Percentiles rank a stretch among this genome's conserved stretches.
These are phyloP conservation scores for Phaeosphaeriaceae sp. DNA, from an alignment of 2,329 filamentous ascomycete species.

Conservation along the genomic window DNA sequence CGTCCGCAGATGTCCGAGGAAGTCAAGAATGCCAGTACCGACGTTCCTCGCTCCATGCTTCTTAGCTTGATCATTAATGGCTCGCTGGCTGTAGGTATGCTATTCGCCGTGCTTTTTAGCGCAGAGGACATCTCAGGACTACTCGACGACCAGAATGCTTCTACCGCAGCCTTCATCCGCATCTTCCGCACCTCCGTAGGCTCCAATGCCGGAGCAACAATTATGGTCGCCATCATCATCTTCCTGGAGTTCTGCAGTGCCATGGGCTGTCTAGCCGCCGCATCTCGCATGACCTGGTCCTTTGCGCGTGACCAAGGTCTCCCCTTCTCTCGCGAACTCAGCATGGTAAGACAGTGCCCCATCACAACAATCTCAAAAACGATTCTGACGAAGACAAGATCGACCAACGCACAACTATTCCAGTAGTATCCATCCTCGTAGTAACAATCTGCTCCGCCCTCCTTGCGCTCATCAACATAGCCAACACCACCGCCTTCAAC, in stretches of 20 bases:
- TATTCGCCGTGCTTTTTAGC: constrained; percentile 52
- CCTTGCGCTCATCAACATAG: constrained; percentile 61
- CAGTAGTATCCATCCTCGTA: constrained; percentile 56
- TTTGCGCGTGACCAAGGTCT: constrained; percentile 54
- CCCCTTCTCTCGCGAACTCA: constrained; percentile 44
- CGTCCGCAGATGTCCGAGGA: constrained; percentile 47
- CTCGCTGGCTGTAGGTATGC: constrained; percentile 49
- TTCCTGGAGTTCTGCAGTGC: constrained; percentile 51
- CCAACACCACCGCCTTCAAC: constrained; percentile 50
- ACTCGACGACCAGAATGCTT: constrained; percentile 19
- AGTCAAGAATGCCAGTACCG: constrained; percentile 45
- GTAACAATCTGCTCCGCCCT: constrained; percentile 54
- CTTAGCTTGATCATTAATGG: constrained; percentile 52
- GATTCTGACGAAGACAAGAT: constrained; percentile 30
- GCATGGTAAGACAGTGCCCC: constrained; percentile 28
- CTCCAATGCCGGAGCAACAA: constrained; percentile 51
- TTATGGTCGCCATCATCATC: constrained; percentile 56
- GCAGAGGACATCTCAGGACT: constrained; percentile 38
- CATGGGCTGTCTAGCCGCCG: constrained; percentile 51
- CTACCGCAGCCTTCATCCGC: constrained; percentile 57
- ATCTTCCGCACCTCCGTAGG: constrained; percentile 52
- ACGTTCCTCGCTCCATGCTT: constrained; percentile 53
- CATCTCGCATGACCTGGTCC: constrained; percentile 53
- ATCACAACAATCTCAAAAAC: too few relatives aligned
- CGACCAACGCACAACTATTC: constrained; percentile 47